Evolutionary conservation across 2,329 filamentous ascomycete species (phyloP), one percentile per base, ranked within the genome.

Genomic region (Fusarium sterilihyphosum): DNA sequence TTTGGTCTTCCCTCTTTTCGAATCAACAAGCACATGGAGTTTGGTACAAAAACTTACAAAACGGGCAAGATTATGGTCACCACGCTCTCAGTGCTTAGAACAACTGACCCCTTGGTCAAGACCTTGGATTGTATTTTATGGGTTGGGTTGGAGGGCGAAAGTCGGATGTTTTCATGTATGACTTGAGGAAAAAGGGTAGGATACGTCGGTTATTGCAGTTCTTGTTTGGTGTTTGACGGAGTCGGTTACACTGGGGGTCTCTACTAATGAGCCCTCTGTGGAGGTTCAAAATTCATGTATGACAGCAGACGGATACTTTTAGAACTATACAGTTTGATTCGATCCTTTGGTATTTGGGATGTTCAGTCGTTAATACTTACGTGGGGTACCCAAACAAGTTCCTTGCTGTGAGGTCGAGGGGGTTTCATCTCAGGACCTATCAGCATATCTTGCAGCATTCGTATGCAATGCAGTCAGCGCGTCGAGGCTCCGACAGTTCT

Each of bases 11-110:
- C 62, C 49, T 59, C 65, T 46, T 46, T 61, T 59, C 66, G 54
- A 60, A 59, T 66, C 69, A 60, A 65, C 69, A 64, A 65, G 57
- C 61, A 65, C 59, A 59, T 50, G 77, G 77, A 77, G 77, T 78
- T 76, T 70, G 77, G 71, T 52, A 67, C 44, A 62, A 74, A 60
- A 64, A 41, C 61, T 37, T 65, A 62, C 54, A 65, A 59, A 61
- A 63, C 43, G 61, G 64, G 67, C 69, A 75, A 57, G 41, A 40
- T 35, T n/a, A 62, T 38, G 41, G 49, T 46, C 60, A 72, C 53
- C 46, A 63, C 41, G 44, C 64, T 61, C 63, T 57, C 38, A 54
- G 60, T 46, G 46, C 49, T 59, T 35, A 37, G 47, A 52, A 53
- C 40, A 71, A 49, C 29, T 59, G 52, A 59, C 41, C 26, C 35